A percentile compares a stretch with the other conserved stretches of the same genome.
These are phyloP conservation scores for Lepidium aucheri DNA, from an alignment of 345 rosid genomes.

Conservation along the genomic window DNA sequence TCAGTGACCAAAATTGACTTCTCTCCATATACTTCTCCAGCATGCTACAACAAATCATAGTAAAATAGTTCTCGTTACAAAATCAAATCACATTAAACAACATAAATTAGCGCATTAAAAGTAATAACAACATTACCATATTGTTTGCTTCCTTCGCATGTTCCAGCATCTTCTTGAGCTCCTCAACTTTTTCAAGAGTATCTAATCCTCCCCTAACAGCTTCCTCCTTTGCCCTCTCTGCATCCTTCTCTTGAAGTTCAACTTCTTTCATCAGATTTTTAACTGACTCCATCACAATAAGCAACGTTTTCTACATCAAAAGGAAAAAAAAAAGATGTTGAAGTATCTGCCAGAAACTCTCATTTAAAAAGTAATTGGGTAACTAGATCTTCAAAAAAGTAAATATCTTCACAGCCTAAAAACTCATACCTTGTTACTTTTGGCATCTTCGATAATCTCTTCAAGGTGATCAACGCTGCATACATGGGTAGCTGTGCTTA, in stretches of 20 bases:
- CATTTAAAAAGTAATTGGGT: neutral
- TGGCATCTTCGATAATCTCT: conserved; percentile 57
- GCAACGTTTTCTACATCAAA: conserved; percentile 53
- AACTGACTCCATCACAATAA: conserved; percentile 54
- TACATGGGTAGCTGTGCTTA: conserved; percentile 29
- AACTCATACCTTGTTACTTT: conserved; percentile 64
- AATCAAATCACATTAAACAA: neutral
- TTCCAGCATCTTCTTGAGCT: conserved; percentile 49
- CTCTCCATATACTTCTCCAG: conserved; percentile 92
- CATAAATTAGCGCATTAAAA: neutral
- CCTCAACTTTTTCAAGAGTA: conserved; percentile 46
- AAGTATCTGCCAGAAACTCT: neutral
- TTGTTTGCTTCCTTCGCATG: conserved; percentile 74
- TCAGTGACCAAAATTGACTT: conserved; percentile 74
- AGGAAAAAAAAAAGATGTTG: neutral
- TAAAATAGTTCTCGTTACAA: neutral
- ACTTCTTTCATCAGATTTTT: conserved; percentile 60
- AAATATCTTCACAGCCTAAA: neutral
- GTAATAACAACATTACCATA: conserved; percentile 40
- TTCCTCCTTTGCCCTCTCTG: conserved; percentile 62
- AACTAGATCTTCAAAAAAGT: neutral
- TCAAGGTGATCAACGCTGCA: conserved; percentile 50
- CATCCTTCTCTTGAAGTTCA: conserved; percentile 56
- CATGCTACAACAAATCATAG: conserved; percentile 44
- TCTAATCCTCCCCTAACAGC: conserved; percentile 54